Evolutionary conservation across 148 eudicot genomes (phyloP).

Genomic region (Heliosperma pusillum): DNA sequence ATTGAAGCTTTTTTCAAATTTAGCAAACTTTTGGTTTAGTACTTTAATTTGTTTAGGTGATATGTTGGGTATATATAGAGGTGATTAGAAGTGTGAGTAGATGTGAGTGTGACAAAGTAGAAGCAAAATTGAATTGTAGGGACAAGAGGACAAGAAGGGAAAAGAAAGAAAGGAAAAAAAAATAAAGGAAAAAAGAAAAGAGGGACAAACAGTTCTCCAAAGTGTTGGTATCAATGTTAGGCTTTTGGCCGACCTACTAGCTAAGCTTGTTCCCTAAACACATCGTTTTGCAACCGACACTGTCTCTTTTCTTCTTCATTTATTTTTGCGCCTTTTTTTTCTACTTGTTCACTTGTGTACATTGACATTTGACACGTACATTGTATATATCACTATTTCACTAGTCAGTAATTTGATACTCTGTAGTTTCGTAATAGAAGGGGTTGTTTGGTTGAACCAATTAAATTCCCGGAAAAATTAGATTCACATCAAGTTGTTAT

Average conservation of each 20-base stretch:
- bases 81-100: not conserved
- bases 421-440: no score
- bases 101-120: slow-evolving; percentile 16
- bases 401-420: no score
- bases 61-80: slow-evolving; percentile 9
- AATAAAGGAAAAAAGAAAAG: not conserved
- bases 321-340: slow-evolving; percentile 4
- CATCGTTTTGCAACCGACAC: slow-evolving; percentile 34
- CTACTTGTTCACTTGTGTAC: not conserved
- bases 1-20: slow-evolving; percentile 15
- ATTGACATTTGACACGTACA: no score
- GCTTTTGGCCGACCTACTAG: slow-evolving; percentile 40
- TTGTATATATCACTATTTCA: no score
- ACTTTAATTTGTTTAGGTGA: slow-evolving; percentile 16
- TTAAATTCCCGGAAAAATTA: no score
- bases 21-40: slow-evolving; percentile 7
- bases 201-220: slow-evolving; percentile 19
- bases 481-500: no score
- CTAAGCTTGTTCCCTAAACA: slow-evolving; percentile 32
- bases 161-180: not conserved
- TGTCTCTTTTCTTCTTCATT: slow-evolving; percentile 12
- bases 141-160: slow-evolving; percentile 14
- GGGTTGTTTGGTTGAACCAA: no score
- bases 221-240: slow-evolving; percentile 33
- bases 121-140: slow-evolving; percentile 17